Evolutionary conservation across 306 rosid species (phyloP), one percentile per base, ranked within the genome.

Genomic region (Ammopiptanthus mongolicus): DNA sequence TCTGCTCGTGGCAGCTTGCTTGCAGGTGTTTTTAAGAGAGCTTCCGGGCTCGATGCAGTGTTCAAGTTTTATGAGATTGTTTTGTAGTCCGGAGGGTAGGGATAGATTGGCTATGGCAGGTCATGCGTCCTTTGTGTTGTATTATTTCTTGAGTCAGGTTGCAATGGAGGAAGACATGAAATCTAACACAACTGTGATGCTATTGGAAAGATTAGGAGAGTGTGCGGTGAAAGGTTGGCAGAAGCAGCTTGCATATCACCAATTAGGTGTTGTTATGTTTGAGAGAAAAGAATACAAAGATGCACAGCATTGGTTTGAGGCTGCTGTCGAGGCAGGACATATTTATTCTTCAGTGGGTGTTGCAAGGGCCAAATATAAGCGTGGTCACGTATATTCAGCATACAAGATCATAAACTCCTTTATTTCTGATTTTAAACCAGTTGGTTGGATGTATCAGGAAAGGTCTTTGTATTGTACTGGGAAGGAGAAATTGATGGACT

Each of bases 371-470:
- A 93, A 87, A 82, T 93, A 41, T 77, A 90, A 85, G 83, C 91
- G 91, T 8, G 98, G 96, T 22, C 98, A 93, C 69, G 86, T 78
- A 41, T 93, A 88, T 80, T 77, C 80, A 0, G 98, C 98, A 0
- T 93, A 88, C 84, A 93, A 93, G 82, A 67, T 83, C 80, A 87
- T 88, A 82, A 93, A 87, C 74, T 84, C 90, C 1, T 89, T 93
- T 53, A 74, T 93, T 80, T 81, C 87, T 19, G 88, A 88, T 74
- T 66, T 86, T 70, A 76, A 83, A 68, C 91, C 98, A 1, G 89
- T 79, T 81, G 98, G 96, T 0, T 93, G 98, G 98, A 90, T 93
- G 95, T 88, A 93, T 84, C 95, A 90, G 79, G 98, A 93, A 70
- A 88, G 96, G 57, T 81, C 98, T 76, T n/a, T 93, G 80, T 93